These are phyloP conservation scores for Psidium friedrichsthalianum DNA, from an alignment of 345 rosid genomes.

Conservation along the genomic window DNA sequence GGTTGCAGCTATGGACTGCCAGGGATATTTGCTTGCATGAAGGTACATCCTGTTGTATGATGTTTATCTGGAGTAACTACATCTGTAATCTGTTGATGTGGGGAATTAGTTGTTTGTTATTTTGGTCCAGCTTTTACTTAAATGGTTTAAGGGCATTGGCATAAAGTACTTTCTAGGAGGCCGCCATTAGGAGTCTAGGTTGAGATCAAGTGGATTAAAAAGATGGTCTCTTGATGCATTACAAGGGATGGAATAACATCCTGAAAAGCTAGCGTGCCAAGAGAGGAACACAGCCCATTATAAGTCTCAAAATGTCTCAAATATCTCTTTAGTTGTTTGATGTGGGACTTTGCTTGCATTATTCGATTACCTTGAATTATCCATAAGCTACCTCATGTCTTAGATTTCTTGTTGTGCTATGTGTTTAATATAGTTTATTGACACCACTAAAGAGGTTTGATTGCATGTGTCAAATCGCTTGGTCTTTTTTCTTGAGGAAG, in stretches of 20 bases:
- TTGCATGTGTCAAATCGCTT: neutral
- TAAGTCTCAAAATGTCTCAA: no score
- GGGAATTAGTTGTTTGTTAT: neutral
- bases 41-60: conserved; percentile 28
- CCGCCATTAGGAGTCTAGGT: neutral
- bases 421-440: neutral
- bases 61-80: neutral
- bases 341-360: neutral
- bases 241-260: neutral
- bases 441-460: neutral
- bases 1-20: conserved; percentile 85
- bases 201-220: neutral
- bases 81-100: neutral
- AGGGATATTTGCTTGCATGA: conserved; percentile 90
- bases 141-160: neutral
- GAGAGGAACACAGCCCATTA: neutral
- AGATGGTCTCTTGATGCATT: neutral
- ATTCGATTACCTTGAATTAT: neutral
- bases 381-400: neutral
- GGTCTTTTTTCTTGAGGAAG: neutral
- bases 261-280: neutral
- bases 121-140: neutral
- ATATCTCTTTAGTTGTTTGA: neutral
- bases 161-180: neutral
- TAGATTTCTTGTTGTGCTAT: neutral